Evolutionary conservation across 2,329 filamentous ascomycete genomes (phyloP).

Genomic region (Trichophyton verrucosum): DNA sequence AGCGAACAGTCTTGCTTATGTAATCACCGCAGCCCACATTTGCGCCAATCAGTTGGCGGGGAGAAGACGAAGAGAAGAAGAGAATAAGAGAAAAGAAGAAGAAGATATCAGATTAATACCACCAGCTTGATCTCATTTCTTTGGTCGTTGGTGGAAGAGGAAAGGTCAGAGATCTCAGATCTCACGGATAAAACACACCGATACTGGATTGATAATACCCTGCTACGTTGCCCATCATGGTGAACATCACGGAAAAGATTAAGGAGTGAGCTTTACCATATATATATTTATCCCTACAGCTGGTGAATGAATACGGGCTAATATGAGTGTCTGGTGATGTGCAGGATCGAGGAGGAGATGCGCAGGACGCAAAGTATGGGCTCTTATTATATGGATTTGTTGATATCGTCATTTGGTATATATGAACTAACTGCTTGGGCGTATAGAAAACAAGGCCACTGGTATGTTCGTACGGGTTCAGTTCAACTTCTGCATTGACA

Average conservation of each 20-base stretch:
- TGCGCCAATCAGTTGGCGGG: slow-evolving; percentile 4
- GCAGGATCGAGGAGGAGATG: slow-evolving; percentile 99
- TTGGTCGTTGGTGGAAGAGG: not conserved
- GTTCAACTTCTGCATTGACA: slow-evolving; percentile 10
- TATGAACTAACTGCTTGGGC: not conserved
- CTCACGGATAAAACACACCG: not conserved
- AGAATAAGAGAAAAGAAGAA: not conserved
- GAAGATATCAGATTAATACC: not conserved
- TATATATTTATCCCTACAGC: not conserved
- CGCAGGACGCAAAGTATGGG: slow-evolving; percentile 85
- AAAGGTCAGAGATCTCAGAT: not conserved
- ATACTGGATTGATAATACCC: slow-evolving; percentile 3
- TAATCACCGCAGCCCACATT: not conserved
- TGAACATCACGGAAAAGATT: slow-evolving; percentile 99
- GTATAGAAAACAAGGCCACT: slow-evolving; percentile 90
- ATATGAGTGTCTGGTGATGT: slow-evolving; percentile 4
- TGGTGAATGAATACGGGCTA: slow-evolving; percentile 12
- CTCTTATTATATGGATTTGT: slow-evolving; percentile 8
- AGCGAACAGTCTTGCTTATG: not conserved
- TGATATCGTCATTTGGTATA: slow-evolving; percentile 14
- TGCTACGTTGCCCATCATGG: slow-evolving; percentile 49
- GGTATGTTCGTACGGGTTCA: slow-evolving; percentile 46
- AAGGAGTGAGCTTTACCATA: slow-evolving; percentile 61
- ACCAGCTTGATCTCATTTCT: not conserved
- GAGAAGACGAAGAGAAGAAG: not conserved